phyloP scores from a whole-genome alignment of 345 rosid genomes.

The Ceriops tagal region DNA sequence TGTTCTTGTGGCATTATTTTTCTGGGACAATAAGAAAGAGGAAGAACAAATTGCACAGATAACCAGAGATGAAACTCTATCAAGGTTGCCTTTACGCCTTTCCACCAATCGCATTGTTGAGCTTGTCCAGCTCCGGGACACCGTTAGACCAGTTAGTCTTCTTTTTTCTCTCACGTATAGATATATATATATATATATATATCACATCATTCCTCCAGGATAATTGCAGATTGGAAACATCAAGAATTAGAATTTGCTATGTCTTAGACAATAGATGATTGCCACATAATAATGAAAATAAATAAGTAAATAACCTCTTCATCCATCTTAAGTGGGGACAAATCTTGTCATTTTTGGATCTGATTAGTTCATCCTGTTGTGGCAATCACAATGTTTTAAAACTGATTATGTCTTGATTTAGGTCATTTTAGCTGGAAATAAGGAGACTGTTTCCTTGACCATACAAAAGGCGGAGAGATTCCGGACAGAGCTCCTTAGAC shows the following conservation, averaged over 20 bases:
- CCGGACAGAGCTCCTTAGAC: slow-evolving; percentile 74
- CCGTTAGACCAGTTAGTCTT: slow-evolving; percentile 82
- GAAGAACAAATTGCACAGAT: slow-evolving; percentile 94
- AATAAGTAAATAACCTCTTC: not conserved
- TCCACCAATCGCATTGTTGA: slow-evolving; percentile 92
- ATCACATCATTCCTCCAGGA: not conserved
- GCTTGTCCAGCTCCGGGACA: slow-evolving; percentile 89
- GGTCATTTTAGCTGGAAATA: slow-evolving; percentile 91
- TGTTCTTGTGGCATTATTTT: slow-evolving; percentile 62
- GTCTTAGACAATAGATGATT: not conserved
- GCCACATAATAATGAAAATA: not conserved
- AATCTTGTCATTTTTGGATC: not conserved
- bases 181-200: not conserved
- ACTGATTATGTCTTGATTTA: slow-evolving; percentile 26
- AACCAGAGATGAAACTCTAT: slow-evolving; percentile 80
- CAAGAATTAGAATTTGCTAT: not conserved
- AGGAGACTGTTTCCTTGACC: slow-evolving; percentile 61
- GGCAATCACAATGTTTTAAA: not conserved
- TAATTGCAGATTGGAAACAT: slow-evolving; percentile 10
- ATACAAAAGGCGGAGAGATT: slow-evolving; percentile 81
- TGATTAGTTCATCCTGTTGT: slow-evolving; percentile 5
- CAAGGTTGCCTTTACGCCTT: slow-evolving; percentile 85
- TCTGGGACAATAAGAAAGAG: slow-evolving; percentile 95
- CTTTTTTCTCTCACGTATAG: not conserved
- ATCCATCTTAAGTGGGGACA: not conserved